Base-by-base conservation (phyloP, 192 early-diverging fungal species). In the Coemansia guatemalensis region DNA sequence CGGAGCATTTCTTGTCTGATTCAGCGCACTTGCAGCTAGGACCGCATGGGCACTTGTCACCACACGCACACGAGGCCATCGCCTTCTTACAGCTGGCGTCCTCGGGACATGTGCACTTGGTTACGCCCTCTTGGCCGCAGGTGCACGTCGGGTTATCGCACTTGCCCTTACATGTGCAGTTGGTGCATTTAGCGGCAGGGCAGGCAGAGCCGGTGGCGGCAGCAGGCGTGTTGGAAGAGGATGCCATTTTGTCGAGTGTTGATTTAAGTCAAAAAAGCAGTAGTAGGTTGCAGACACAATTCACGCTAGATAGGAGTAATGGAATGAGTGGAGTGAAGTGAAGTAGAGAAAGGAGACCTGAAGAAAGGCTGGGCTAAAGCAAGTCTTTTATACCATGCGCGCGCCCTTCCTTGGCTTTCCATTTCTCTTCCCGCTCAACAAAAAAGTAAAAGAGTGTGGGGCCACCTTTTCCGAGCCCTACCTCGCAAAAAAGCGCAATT, bases 161-260 rank as follows among this genome's bases (percentile, higher is more conserved):
- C 52, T 65, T 35, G 48, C 73, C 73, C 22, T 26, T 59, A 59
- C 75, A 78, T n/a, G 25, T 41, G 58, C 69, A 72, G 30, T 26
- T 27, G 5, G 63, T 61, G 48, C 66, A 44, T 44, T 32, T 65
- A 47, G 55, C 64, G 56, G 55, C 14, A 32, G 39, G 17, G 57
- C 57, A 59, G 39, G 41, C 57, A 25, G 41, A 48, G 17, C 44
- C 17, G 23, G 24, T 47, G 29, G 39, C 35, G 9, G 35, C 1
- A 39, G 35, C 39, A 17, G 39, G 39, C 39, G 11, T 44, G 49
- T 62, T 51, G 30, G 21, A 39, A 21, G 60, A 51, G 49, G 49
- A 62, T 35, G 17, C 49, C 60, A 62, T 62, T 20, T 62, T 62
- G 47, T 56, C 21, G 44, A 20, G 25, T 30, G 48, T 25, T 61